Conservation (phyloP, 164 flowering plant genomes). For the Sedum album region DNA sequence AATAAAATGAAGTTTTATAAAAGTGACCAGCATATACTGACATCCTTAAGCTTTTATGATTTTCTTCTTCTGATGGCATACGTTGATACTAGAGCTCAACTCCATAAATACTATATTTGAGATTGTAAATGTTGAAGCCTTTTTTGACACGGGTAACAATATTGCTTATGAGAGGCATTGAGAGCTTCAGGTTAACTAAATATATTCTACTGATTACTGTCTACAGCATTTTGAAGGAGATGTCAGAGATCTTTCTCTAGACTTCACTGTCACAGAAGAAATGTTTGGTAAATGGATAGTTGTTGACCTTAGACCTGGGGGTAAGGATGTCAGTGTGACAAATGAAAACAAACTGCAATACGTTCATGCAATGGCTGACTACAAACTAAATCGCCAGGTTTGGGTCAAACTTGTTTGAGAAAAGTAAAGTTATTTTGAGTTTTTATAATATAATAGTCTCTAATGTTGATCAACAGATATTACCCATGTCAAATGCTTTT, state of each 20-base stretch:
- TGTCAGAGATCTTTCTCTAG: slow-evolving; percentile 74
- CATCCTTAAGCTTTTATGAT: neutral
- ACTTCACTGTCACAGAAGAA: slow-evolving; percentile 94
- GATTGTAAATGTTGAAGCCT: neutral
- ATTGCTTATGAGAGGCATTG: neutral
- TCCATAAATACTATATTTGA: slow-evolving; percentile 18
- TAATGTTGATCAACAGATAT: slow-evolving; percentile 43
- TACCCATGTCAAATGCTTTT: slow-evolving; percentile 91
- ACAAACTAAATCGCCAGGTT: slow-evolving; percentile 94
- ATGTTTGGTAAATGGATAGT: slow-evolving; percentile 54
- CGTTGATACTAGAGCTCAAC: neutral
- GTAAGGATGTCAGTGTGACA: slow-evolving; percentile 74
- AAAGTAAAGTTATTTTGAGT: neutral
- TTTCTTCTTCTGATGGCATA: neutral
- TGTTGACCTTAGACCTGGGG: slow-evolving; percentile 87
- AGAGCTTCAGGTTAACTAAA: neutral
- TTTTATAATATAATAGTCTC: neutral
- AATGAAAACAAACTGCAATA: slow-evolving; percentile 96
- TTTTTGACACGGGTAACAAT: neutral
- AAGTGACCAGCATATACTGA: neutral
- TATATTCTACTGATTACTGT: slow-evolving; percentile 18
- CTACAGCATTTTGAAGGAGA: slow-evolving; percentile 79
- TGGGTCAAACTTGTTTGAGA: slow-evolving; percentile 1
- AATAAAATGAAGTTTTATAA: neutral
- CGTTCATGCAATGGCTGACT: slow-evolving; percentile 93